Percentiles rank a stretch among this genome's conserved stretches.
Conservation (phyloP, 1,284 basidiomycete species). For the Sanghuangporus weigelae region DNA sequence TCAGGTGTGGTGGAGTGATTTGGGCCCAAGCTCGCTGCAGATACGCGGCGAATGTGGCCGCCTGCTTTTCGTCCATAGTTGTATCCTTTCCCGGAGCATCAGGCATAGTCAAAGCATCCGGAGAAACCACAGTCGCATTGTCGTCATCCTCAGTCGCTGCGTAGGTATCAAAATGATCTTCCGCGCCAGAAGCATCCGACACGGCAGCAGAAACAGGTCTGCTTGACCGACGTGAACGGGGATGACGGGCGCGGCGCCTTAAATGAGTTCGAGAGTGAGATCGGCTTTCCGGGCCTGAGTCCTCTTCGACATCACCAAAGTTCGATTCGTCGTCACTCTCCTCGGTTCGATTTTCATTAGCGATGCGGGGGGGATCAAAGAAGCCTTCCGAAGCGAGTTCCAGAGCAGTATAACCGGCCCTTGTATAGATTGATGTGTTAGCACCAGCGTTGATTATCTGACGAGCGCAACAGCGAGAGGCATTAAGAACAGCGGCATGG, state of each 20-base stretch:
- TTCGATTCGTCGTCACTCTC: slow-evolving; percentile 56
- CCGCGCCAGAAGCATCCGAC: slow-evolving; percentile 17
- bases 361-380: slow-evolving; percentile 34
- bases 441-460: slow-evolving; percentile 78
- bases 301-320: slow-evolving; percentile 66
- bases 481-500: slow-evolving; percentile 77
- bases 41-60: slow-evolving; percentile 64
- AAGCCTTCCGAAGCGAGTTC: slow-evolving; percentile 69
- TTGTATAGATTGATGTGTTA: slow-evolving; percentile 70
- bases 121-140: slow-evolving; percentile 17
- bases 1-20: slow-evolving; percentile 54
- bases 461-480: slow-evolving; percentile 60
- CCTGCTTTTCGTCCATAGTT: slow-evolving; percentile 49
- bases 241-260: slow-evolving; percentile 24
- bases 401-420: slow-evolving; percentile 72
- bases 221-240: slow-evolving; percentile 14
- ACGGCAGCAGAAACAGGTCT: slow-evolving; percentile 8
- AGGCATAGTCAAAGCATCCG: slow-evolving; percentile 13
- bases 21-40: slow-evolving; percentile 72
- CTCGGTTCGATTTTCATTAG: slow-evolving; percentile 32
- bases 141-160: slow-evolving; percentile 15
- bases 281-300: slow-evolving; percentile 41
- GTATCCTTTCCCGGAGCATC: slow-evolving; percentile 6
- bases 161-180: neutral
- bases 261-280: slow-evolving; percentile 28